phyloP scores from a whole-genome alignment of 805 yeast species.

The Sugiyamaella americana region DNA sequence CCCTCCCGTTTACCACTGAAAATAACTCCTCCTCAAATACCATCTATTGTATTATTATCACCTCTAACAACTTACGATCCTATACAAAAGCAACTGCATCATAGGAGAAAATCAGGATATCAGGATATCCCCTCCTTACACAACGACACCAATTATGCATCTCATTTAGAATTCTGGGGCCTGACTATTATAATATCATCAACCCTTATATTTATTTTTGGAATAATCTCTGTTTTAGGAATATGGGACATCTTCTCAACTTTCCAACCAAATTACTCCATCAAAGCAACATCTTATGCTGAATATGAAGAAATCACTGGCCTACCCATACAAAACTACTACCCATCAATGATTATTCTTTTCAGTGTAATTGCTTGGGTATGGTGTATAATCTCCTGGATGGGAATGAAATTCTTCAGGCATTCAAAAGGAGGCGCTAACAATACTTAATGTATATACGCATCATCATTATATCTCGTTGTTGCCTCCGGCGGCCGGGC shows the following conservation, averaged over 20 bases:
- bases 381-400: slow-evolving; percentile 74
- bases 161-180: slow-evolving; percentile 7
- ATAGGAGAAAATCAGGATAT: background rate
- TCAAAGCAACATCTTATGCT: slow-evolving; percentile 4
- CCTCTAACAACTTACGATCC: no score
- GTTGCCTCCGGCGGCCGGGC: no score
- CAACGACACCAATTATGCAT: no score
- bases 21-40: no score
- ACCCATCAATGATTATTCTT: slow-evolving; percentile 32
- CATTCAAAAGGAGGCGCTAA: slow-evolving; percentile 61
- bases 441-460: slow-evolving; percentile 12
- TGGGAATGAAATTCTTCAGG: slow-evolving; percentile 71
- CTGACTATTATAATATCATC: slow-evolving; percentile 9
- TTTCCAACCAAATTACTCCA: background rate
- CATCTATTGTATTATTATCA: no score
- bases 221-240: slow-evolving; percentile 15
- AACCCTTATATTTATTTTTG: slow-evolving; percentile 5
- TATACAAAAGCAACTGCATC: no score
- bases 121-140: background rate
- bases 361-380: slow-evolving; percentile 44
- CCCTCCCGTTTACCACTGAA: no score
- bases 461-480: background rate
- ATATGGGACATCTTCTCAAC: slow-evolving; percentile 2
- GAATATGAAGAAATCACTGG: slow-evolving; percentile 29
- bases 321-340: slow-evolving; percentile 37